phyloP scores from a whole-genome alignment of 768 basidiomycete species.

The Pleurotus salmoneostramineus region DNA sequence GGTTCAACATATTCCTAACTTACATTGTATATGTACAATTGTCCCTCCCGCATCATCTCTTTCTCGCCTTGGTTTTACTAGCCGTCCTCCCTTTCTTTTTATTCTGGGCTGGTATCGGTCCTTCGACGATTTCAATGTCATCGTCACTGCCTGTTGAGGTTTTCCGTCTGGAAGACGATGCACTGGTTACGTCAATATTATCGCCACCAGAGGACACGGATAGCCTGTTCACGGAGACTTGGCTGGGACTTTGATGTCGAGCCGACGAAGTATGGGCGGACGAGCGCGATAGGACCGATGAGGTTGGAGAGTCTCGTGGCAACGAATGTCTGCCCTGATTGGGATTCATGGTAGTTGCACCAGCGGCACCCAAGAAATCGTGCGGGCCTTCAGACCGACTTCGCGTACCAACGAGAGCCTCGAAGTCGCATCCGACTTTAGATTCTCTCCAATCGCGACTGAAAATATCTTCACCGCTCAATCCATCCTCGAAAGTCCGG shows the following conservation, averaged over 20 bases:
- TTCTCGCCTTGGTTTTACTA: slow-evolving; percentile 38
- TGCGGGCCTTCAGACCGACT: slow-evolving; percentile 12
- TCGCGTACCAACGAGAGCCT: slow-evolving; percentile 8
- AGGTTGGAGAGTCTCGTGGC: slow-evolving; percentile 36
- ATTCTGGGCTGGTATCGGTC: slow-evolving; percentile 25
- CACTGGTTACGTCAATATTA: slow-evolving; percentile 36
- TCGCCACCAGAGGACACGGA: slow-evolving; percentile 44
- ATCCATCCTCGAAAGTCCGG: slow-evolving; percentile 62
- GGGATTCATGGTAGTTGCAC: slow-evolving; percentile 8
- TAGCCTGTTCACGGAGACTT: slow-evolving; percentile 30
- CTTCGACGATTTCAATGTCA: slow-evolving; percentile 52
- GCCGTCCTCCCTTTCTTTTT: slow-evolving; percentile 32
- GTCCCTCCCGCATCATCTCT: slow-evolving; percentile 22
- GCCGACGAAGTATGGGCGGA: slow-evolving; percentile 37
- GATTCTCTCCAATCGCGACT: slow-evolving; percentile 78
- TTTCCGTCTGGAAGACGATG: slow-evolving; percentile 49
- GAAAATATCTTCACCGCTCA: slow-evolving; percentile 61
- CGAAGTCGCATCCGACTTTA: slow-evolving; percentile 40
- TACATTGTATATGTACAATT: neutral
- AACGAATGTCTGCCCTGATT: slow-evolving; percentile 19
- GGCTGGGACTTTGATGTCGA: slow-evolving; percentile 46
- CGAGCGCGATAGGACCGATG: slow-evolving; percentile 37
- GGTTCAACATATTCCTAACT: neutral
- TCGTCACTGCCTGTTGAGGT: slow-evolving; percentile 42
- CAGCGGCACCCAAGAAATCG: slow-evolving; percentile 8